A percentile compares a stretch with the other conserved stretches of the same genome.
These are phyloP conservation scores for Nothopassalora personata DNA, from an alignment of 2,329 filamentous ascomycete genomes.

Conservation along the genomic window DNA sequence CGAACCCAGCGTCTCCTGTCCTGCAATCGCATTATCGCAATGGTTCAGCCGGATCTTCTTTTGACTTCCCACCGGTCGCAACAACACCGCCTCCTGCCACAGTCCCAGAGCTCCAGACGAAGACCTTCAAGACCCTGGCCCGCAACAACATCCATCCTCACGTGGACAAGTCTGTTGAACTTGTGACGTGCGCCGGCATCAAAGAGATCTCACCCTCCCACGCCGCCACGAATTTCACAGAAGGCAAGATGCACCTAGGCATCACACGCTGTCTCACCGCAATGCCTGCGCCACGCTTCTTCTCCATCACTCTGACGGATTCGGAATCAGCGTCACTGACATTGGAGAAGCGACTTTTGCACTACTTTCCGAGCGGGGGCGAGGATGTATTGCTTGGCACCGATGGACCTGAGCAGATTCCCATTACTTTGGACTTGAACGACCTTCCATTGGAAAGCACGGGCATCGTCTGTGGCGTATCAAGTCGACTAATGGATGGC, in stretches of 20 bases:
- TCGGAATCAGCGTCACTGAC: conserved; percentile 70
- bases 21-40: conserved; percentile 47
- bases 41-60: conserved; percentile 42
- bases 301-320: conserved; percentile 67
- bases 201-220: conserved; percentile 36
- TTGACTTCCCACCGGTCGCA: conserved; percentile 34
- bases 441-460: conserved; percentile 80
- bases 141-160: conserved; percentile 68
- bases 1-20: conserved; percentile 52
- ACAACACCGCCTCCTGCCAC: conserved; percentile 72
- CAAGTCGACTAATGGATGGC: conserved; percentile 71
- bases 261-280: conserved; percentile 46
- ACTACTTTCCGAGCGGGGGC: conserved; percentile 42
- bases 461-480: conserved; percentile 91
- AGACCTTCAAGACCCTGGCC: conserved; percentile 79
- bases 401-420: conserved; percentile 64
- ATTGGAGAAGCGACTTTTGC: conserved; percentile 62
- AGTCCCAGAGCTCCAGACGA: conserved; percentile 70
- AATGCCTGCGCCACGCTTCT: conserved; percentile 57
- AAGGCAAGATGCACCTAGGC: conserved; percentile 42
- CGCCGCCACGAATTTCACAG: conserved; percentile 31
- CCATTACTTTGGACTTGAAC: conserved; percentile 81
- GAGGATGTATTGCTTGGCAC: conserved; percentile 68
- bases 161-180: conserved; percentile 61
- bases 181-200: conserved; percentile 77